These are phyloP conservation scores for Boletus insuetus DNA, from an alignment of 768 basidiomycete genomes.

Conservation along the genomic window DNA sequence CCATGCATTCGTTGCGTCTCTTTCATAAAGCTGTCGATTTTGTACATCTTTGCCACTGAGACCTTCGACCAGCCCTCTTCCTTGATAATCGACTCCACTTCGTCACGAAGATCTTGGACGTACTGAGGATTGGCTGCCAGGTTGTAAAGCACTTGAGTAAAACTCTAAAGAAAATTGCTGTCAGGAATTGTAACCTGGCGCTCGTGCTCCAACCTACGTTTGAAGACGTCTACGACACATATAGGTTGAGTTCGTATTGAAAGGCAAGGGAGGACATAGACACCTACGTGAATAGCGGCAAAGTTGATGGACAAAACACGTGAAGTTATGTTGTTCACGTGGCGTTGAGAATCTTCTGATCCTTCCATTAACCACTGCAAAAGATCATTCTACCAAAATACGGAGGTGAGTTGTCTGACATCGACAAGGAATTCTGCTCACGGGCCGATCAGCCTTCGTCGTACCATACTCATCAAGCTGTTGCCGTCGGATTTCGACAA, in stretches of 20 bases:
- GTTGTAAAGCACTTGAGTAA: constrained; percentile 7
- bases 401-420: background rate
- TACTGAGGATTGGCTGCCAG: constrained; percentile 15
- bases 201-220: background rate
- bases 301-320: constrained; percentile 20
- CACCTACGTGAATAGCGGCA: constrained; percentile 23
- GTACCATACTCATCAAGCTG: background rate
- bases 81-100: constrained; percentile 10
- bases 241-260: background rate
- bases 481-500: constrained; percentile 17
- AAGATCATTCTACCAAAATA: constrained; percentile 28
- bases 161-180: background rate
- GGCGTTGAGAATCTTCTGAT: constrained; percentile 11
- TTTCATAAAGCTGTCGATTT: constrained; percentile 19
- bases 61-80: constrained; percentile 20
- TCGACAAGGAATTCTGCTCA: background rate
- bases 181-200: background rate
- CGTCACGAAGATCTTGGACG: constrained; percentile 12
- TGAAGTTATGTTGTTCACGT: constrained; percentile 18
- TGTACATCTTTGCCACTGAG: constrained; percentile 17
- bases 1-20: constrained; percentile 31
- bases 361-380: constrained; percentile 33
- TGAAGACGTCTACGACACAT: constrained; percentile 5
- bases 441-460: background rate
- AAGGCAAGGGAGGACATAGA: no score